These are phyloP conservation scores for Rhizopogon vinicolor DNA, from an alignment of 768 basidiomycete species.

Conservation along the genomic window DNA sequence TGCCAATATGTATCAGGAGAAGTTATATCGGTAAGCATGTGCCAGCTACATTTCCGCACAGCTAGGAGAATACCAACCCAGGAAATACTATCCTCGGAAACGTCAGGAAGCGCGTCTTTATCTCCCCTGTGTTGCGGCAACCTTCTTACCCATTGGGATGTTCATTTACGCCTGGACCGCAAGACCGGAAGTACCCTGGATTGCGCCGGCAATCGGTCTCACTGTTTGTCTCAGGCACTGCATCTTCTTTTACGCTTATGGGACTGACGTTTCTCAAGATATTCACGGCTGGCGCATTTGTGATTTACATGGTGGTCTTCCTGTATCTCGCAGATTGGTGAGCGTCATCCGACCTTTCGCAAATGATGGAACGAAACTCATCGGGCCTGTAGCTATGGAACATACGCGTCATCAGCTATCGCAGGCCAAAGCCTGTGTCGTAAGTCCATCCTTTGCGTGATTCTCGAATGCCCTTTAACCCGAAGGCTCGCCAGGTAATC, in stretches of 20 bases:
- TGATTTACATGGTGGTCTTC: constrained; percentile 48
- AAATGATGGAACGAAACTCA: neutral
- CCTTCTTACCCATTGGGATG: constrained; percentile 49
- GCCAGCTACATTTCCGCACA: neutral
- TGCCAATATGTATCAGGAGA: constrained; percentile 39
- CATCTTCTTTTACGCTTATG: neutral
- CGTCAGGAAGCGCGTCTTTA: constrained; percentile 54
- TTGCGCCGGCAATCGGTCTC: constrained; percentile 23
- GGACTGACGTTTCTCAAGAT: constrained; percentile 22
- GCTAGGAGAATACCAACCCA: neutral
- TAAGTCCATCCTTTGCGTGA: constrained; percentile 14
- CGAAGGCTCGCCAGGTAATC: constrained; percentile 30
- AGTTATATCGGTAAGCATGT: constrained; percentile 38
- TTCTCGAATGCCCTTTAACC: neutral
- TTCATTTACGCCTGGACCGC: constrained; percentile 71
- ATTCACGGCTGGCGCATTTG: constrained; percentile 42
- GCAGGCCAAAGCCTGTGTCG: constrained; percentile 56
- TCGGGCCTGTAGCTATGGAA: constrained; percentile 35
- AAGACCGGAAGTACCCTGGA: constrained; percentile 52
- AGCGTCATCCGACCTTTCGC: constrained; percentile 7
- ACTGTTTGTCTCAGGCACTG: neutral
- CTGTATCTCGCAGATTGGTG: constrained; percentile 56
- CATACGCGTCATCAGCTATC: constrained; percentile 57
- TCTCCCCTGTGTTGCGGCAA: constrained; percentile 43
- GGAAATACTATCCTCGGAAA: constrained; percentile 11